These are phyloP conservation scores for Hymenoscyphus salicellus DNA, from an alignment of 2,329 filamentous ascomycete genomes.

Conservation along the genomic window DNA sequence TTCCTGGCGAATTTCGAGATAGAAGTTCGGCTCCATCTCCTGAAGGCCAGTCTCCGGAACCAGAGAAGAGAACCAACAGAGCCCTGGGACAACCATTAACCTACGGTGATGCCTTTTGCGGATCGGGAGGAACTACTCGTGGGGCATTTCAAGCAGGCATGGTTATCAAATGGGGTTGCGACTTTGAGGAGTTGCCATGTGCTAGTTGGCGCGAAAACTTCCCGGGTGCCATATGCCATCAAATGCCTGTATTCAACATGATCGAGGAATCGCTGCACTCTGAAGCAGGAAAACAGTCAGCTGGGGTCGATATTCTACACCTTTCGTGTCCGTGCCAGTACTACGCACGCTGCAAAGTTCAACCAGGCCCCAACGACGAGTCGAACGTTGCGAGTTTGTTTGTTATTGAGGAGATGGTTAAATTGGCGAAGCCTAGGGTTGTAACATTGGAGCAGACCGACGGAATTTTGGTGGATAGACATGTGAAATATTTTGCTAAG, in stretches of 20 bases:
- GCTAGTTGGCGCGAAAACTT: slow-evolving; percentile 31
- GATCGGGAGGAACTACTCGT: slow-evolving; percentile 67
- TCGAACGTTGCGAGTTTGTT: slow-evolving; percentile 62
- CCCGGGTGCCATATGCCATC: slow-evolving; percentile 43
- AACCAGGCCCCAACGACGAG: slow-evolving; percentile 57
- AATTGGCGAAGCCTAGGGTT: slow-evolving; percentile 59
- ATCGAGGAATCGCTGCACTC: slow-evolving; percentile 34
- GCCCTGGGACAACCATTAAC: slow-evolving; percentile 53
- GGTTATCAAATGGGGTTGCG: slow-evolving; percentile 59
- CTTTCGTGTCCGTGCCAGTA: slow-evolving; percentile 75
- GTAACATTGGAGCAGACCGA: slow-evolving; percentile 78
- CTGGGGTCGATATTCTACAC: slow-evolving; percentile 66
- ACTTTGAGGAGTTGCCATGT: slow-evolving; percentile 45
- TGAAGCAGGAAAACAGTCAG: slow-evolving; percentile 15
- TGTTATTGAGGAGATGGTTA: slow-evolving; percentile 53
- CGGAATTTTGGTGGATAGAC: slow-evolving; percentile 52
- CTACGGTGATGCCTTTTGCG: slow-evolving; percentile 69
- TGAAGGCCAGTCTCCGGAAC: background rate
- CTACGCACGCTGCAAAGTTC: slow-evolving; percentile 70
- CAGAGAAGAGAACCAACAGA: background rate
- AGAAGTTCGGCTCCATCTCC: background rate
- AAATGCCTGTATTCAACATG: slow-evolving; percentile 50
- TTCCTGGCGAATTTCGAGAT: background rate
- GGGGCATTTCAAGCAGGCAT: slow-evolving; percentile 62
- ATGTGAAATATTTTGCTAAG: slow-evolving; percentile 53